Percentiles rank a stretch among this genome's conserved stretches.
Conservation (phyloP, 129 eudicot species). For the Dittrichia graveolens region DNA sequence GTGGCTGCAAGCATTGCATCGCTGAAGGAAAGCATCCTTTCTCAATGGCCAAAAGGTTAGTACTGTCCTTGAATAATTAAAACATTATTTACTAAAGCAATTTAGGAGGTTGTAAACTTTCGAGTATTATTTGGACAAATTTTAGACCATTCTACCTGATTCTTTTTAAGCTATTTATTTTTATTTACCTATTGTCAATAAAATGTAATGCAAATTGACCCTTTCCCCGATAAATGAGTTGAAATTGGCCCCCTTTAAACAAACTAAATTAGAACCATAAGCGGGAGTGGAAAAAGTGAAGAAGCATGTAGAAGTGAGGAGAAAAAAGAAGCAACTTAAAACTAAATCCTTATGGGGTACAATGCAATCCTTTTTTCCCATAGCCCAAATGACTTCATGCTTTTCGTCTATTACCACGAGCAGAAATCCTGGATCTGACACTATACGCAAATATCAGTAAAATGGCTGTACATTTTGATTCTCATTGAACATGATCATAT, state of each 20-base stretch:
- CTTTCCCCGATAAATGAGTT: neutral
- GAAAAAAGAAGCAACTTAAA: too few species aligned
- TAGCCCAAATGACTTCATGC: too few species aligned
- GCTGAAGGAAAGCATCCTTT: slow-evolving; percentile 66
- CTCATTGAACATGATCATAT: neutral
- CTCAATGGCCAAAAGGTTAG: slow-evolving; percentile 82
- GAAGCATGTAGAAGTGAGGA: too few species aligned
- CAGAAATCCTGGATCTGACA: neutral
- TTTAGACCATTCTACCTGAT: neutral
- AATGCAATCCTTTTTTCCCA: too few species aligned
- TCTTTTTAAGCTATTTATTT: neutral
- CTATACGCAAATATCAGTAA: neutral
- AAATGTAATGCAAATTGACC: neutral
- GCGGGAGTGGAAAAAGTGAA: too few species aligned
- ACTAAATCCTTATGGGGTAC: neutral
- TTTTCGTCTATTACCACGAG: too few species aligned
- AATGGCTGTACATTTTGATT: neutral
- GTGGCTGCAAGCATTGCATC: slow-evolving; percentile 54
- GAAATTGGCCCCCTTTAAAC: neutral
- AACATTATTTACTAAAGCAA: neutral
- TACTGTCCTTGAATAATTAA: neutral
- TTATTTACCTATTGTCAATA: neutral
- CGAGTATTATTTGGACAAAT: neutral
- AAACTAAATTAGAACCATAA: neutral
- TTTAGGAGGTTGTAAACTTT: neutral